Conservation (phyloP, 768 basidiomycete genomes). For the Multifurca ochricompacta region DNA sequence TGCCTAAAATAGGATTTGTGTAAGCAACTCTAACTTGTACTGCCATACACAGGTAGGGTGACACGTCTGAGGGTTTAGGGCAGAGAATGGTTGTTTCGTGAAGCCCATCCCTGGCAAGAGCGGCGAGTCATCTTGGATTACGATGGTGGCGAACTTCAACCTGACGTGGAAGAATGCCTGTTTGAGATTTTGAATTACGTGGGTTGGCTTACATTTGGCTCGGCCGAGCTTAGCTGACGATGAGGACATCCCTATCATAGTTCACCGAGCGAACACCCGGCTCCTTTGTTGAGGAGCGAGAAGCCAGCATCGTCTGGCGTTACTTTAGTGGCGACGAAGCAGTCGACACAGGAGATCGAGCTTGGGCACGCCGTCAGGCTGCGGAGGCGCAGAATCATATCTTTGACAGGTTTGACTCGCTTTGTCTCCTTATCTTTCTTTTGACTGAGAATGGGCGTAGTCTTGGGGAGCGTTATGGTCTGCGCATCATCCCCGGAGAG, state of each 20-base stretch:
- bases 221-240: background rate
- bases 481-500: slow-evolving; percentile 75
- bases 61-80: slow-evolving; percentile 33
- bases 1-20: slow-evolving; percentile 71
- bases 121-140: slow-evolving; percentile 53
- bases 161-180: slow-evolving; percentile 76
- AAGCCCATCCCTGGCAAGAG: slow-evolving; percentile 39
- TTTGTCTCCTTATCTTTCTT: background rate
- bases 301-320: slow-evolving; percentile 77
- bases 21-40: slow-evolving; percentile 32
- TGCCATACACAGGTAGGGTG: background rate
- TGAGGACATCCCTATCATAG: slow-evolving; percentile 31
- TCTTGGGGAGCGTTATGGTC: slow-evolving; percentile 73
- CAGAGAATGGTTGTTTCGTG: slow-evolving; percentile 85
- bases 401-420: slow-evolving; percentile 53
- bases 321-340: slow-evolving; percentile 56
- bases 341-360: slow-evolving; percentile 41
- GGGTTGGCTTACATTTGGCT: slow-evolving; percentile 26
- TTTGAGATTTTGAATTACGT: slow-evolving; percentile 82
- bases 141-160: slow-evolving; percentile 73
- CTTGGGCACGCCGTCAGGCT: slow-evolving; percentile 81
- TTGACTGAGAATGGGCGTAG: slow-evolving; percentile 28
- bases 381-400: slow-evolving; percentile 91
- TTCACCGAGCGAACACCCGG: slow-evolving; percentile 86
- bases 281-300: slow-evolving; percentile 76